phyloP scores from a whole-genome alignment of 306 rosid genomes.

The Medicago ruthenica region DNA sequence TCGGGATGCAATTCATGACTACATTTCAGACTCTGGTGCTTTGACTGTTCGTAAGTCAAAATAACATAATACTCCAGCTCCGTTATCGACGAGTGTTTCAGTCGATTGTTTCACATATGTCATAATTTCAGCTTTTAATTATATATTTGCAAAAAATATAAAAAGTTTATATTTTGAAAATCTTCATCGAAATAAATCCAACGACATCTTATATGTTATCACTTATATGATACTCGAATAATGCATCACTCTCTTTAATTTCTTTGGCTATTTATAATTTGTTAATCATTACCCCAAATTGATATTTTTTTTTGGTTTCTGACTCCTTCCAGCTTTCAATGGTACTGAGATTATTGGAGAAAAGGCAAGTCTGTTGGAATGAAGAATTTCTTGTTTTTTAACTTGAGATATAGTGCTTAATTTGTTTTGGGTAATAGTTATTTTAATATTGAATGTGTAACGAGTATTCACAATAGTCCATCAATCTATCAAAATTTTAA shows the following conservation, averaged over 20 bases:
- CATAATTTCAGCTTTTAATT: no score
- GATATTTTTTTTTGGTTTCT: neutral
- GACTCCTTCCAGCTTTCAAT: slow-evolving; percentile 66
- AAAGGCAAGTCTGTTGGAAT: slow-evolving; percentile 49
- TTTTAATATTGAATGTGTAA: no score
- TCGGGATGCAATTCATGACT: slow-evolving; percentile 43
- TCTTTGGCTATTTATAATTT: neutral
- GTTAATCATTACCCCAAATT: neutral
- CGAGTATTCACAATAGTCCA: no score
- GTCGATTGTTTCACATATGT: no score
- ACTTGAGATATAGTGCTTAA: neutral
- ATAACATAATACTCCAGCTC: neutral
- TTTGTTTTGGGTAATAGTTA: neutral
- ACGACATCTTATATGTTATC: no score
- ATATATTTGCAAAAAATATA: no score
- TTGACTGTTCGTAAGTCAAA: slow-evolving; percentile 65
- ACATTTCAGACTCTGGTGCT: slow-evolving; percentile 61
- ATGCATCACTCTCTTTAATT: neutral
- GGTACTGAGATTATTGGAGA: slow-evolving; percentile 62
- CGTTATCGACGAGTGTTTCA: no score
- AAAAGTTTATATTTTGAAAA: no score
- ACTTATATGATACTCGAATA: no score
- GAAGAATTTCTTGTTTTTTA: neutral
- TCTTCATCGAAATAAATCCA: no score
- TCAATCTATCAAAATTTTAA: no score